phyloP scores from a whole-genome alignment of 2,329 filamentous ascomycete species.

The Aspergillus fumigatus region DNA sequence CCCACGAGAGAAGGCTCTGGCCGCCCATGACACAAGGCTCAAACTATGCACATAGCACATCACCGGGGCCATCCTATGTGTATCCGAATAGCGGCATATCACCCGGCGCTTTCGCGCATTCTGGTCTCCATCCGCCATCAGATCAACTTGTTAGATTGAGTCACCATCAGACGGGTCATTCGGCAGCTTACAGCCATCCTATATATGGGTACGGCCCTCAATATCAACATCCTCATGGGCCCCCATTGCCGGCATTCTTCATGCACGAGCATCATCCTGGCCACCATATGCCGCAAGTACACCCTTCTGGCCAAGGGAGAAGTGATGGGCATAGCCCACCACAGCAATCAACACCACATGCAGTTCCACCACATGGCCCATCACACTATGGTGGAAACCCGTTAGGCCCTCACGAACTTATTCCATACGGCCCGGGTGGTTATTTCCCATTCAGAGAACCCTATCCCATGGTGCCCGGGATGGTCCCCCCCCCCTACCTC shows the following conservation, averaged over 20 bases:
- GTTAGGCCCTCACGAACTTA: conserved; percentile 33
- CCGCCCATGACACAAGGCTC: conserved; percentile 24
- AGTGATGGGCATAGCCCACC: conserved; percentile 28
- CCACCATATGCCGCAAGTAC: conserved; percentile 21
- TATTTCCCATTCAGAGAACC: conserved; percentile 34
- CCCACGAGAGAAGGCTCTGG: conserved; percentile 33
- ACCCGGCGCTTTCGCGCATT: conserved; percentile 24
- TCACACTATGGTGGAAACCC: conserved; percentile 28
- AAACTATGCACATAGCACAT: conserved; percentile 38
- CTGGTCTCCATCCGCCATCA: conserved; percentile 23
- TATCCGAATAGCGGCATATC: conserved; percentile 26
- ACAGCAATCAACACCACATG: conserved; percentile 28
- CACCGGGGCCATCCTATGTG: conserved; percentile 37
- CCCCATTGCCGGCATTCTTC: conserved; percentile 24
- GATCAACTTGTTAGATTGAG: conserved; percentile 32
- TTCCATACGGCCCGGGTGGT: conserved; percentile 31
- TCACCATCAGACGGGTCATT: conserved; percentile 20
- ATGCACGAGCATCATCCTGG: conserved; percentile 26
- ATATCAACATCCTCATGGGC: conserved; percentile 22
- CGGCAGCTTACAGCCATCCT: conserved; percentile 23
- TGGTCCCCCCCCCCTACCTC: conserved; percentile 35
- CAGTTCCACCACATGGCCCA: conserved; percentile 23
- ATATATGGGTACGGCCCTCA: conserved; percentile 28
- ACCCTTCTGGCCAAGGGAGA: conserved; percentile 18
- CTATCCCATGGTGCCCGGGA: conserved; percentile 30